Percentiles rank a stretch among this genome's conserved stretches.
Conservation (phyloP, 257 asterid genomes). For the Gentiana straminea region DNA sequence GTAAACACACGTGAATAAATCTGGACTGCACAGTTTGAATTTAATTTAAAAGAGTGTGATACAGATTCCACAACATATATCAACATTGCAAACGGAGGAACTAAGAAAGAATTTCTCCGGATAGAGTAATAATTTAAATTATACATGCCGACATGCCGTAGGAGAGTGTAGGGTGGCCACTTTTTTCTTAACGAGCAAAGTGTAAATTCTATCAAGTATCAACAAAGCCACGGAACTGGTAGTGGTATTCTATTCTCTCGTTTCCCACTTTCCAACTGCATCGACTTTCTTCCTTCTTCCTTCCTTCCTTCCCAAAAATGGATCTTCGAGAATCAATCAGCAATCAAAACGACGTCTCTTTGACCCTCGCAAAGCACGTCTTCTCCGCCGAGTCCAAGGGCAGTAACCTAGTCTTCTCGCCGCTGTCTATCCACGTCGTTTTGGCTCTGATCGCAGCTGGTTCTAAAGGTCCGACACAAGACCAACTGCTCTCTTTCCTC, state of each 20-base stretch:
- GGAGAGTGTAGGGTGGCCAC: no score
- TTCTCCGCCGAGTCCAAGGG: conserved; percentile 17
- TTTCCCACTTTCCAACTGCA: not conserved
- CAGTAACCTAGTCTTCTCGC: conserved; percentile 26
- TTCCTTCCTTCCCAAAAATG: conserved; percentile 6
- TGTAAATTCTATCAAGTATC: no score
- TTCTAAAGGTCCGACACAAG: conserved; percentile 21
- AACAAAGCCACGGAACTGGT: no score
- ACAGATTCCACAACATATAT: no score
- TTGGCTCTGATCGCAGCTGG: conserved; percentile 29
- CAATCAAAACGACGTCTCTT: conserved; percentile 22
- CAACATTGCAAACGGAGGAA: no score
- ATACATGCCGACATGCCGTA: no score
- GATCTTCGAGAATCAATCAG: conserved; percentile 23
- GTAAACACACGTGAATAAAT: no score
- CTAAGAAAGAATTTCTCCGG: no score
- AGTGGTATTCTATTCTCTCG: not conserved
- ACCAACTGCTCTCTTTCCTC: conserved; percentile 29
- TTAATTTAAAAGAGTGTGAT: no score
- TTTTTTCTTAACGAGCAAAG: no score
- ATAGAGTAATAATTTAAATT: no score
- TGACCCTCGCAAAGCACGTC: conserved; percentile 14
- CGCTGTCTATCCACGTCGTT: conserved; percentile 25
- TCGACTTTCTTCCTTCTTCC: not conserved
- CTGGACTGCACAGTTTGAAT: no score